These are phyloP conservation scores for Tolypocladium capitatum DNA, from an alignment of 2,329 filamentous ascomycete genomes.

Conservation along the genomic window DNA sequence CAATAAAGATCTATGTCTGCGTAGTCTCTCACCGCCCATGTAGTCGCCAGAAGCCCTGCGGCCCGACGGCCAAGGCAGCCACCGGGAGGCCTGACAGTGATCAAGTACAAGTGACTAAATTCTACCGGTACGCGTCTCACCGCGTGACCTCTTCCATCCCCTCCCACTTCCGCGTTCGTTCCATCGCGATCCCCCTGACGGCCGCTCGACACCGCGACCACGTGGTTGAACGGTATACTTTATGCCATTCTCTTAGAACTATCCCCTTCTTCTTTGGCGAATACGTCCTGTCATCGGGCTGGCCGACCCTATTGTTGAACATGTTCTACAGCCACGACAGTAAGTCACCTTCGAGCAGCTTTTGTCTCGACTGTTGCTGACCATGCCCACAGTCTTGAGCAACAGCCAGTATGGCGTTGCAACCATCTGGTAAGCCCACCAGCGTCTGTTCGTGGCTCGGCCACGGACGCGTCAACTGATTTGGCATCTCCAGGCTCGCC, in stretches of 20 bases:
- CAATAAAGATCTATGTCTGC: no score
- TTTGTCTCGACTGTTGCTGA: constrained; percentile 9
- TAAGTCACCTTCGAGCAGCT: constrained; percentile 26
- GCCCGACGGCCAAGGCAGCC: constrained; percentile 1
- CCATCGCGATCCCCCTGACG: not conserved
- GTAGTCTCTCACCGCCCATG: not conserved
- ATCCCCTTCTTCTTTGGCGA: not conserved
- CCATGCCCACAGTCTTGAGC: constrained; percentile 51
- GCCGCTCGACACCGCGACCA: not conserved
- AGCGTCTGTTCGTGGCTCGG: not conserved
- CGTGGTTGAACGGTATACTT: not conserved
- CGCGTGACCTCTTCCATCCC: not conserved
- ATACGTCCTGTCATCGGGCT: not conserved
- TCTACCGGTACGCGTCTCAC: constrained; percentile 1
- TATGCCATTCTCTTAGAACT: not conserved
- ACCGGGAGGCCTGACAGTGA: not conserved
- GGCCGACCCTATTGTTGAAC: constrained; percentile 5
- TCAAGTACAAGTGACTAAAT: not conserved
- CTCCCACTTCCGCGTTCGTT: not conserved
- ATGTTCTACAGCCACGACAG: constrained; percentile 98
- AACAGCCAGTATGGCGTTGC: constrained; percentile 82
- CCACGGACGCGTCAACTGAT: not conserved
- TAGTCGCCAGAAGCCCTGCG: not conserved
- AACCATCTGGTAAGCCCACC: constrained; percentile 66
- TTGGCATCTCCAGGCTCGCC: constrained; percentile 56